Evolutionary conservation across 345 rosid genomes (phyloP), one percentile per base, ranked within the genome.

Genomic region (Arabidopsis arenosa): DNA sequence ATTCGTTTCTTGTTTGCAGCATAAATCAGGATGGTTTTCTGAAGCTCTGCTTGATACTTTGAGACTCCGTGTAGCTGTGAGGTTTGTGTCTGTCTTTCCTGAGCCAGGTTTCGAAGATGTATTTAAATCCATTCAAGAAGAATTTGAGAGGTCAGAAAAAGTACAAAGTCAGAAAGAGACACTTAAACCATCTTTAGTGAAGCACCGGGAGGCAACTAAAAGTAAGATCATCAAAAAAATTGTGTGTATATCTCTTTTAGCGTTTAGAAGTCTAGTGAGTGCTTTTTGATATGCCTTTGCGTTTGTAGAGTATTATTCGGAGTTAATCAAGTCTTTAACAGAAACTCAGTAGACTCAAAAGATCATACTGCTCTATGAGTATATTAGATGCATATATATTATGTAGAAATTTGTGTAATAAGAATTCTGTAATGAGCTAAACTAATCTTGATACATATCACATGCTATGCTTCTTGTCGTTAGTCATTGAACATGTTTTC

Each of bases 21-120:
- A 81, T 72, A 88, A 81, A 88, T 85, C 94, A 57, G 98, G 99
- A 72, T 95, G 99, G 99, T 92, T 95, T 82, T 83, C 85, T 5
- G 88, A 80, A 66, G 73, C 85, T 48, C 71, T 85, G 80, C 88
- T 89, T 75, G 97, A 89, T 75, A 82, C 89, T 75, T 79, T 92
- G 66, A 88, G 96, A 79, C 86, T 83, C 69, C 87, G 94, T 53
- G 86, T 91, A 36, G 87, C 89, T 83, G 75, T 90, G 80, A 87
- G 89, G 84, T 93, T 89, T 81, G 81, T 95, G 73, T 86, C 94
- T 60, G 82, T 90, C 33, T 95, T 80, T 76, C 94, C 97, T 14
- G 80, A 82, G 73, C 5, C 85, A 12, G 97, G 94, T 62, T 93
- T 89, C 23, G 85, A 88, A 76, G 88, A 85, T 74, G 79, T 89